phyloP scores from a whole-genome alignment of 73 alveolate species.

The Vitrella brassicaformis region DNA sequence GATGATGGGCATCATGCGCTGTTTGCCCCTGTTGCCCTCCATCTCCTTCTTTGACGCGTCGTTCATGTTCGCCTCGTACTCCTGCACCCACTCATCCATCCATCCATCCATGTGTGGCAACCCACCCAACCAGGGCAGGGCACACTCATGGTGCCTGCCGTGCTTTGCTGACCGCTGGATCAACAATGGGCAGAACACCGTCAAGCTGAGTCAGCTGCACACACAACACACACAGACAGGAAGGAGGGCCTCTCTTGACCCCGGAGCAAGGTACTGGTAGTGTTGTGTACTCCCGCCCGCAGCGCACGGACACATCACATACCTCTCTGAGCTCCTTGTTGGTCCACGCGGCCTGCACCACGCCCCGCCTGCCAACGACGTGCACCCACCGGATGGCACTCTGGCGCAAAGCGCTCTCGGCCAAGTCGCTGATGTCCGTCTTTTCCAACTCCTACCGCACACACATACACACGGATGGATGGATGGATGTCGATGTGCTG shows the following conservation, averaged over 20 bases:
- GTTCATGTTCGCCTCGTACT: background rate
- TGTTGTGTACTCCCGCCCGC: too few relatives aligned
- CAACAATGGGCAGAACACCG: background rate
- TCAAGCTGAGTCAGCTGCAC: background rate
- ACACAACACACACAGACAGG: background rate
- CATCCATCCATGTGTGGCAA: background rate
- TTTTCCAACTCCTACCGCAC: too few relatives aligned
- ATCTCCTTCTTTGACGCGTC: background rate
- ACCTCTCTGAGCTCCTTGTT: conserved; percentile 64
- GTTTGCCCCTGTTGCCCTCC: background rate
- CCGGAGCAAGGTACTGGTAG: too few relatives aligned
- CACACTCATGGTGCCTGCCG: too few relatives aligned
- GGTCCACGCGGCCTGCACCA: conserved; percentile 51
- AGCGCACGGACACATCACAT: background rate
- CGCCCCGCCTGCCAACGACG: conserved; percentile 41
- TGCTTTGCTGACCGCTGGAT: too few relatives aligned
- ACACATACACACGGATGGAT: too few relatives aligned
- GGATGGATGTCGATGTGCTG: too few relatives aligned
- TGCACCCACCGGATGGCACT: background rate
- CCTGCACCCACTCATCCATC: background rate
- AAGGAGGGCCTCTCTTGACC: background rate
- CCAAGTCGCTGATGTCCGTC: too few relatives aligned
- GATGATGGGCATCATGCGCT: background rate
- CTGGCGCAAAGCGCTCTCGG: too few relatives aligned
- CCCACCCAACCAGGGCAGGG: background rate